Conservation (phyloP, 2,329 filamentous ascomycete species). For the Bimuria novae-zelandiae region DNA sequence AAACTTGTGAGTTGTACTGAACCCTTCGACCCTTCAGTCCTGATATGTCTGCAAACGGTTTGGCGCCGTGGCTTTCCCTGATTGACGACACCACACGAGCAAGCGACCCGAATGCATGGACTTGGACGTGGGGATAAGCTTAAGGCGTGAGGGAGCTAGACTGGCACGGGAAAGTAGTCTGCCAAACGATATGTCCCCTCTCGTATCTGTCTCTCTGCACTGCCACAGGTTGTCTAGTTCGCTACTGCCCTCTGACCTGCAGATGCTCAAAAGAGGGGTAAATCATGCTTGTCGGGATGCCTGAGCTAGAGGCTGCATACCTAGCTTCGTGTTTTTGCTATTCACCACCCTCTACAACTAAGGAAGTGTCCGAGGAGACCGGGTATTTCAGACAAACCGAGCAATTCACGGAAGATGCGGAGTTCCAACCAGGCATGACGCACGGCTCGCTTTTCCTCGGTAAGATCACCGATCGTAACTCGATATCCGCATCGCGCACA, state of each 20-base stretch:
- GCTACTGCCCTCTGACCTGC: conserved; percentile 4
- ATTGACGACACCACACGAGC: conserved; percentile 6
- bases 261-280: background rate
- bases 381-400: too few species aligned
- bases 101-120: conserved; percentile 4
- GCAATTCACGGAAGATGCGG: background rate
- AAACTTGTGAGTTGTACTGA: conserved; percentile 5
- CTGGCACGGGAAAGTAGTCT: conserved; percentile 2
- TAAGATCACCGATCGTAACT: conserved; percentile 11
- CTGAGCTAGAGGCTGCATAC: background rate
- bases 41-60: background rate
- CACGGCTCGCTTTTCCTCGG: conserved; percentile 4
- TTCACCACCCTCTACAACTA: too few species aligned
- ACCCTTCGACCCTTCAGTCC: background rate
- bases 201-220: conserved; percentile 7
- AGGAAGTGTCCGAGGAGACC: too few species aligned
- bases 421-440: background rate
- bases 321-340: background rate
- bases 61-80: background rate
- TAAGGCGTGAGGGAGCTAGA: conserved; percentile 9
- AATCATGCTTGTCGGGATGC: background rate
- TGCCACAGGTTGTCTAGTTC: conserved; percentile 16
- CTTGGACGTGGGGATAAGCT: conserved; percentile 9
- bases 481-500: conserved; percentile 11
- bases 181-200: background rate